These are phyloP conservation scores for Trypanosoma avium DNA, from an alignment of 208 protist genomes.

Conservation along the genomic window DNA sequence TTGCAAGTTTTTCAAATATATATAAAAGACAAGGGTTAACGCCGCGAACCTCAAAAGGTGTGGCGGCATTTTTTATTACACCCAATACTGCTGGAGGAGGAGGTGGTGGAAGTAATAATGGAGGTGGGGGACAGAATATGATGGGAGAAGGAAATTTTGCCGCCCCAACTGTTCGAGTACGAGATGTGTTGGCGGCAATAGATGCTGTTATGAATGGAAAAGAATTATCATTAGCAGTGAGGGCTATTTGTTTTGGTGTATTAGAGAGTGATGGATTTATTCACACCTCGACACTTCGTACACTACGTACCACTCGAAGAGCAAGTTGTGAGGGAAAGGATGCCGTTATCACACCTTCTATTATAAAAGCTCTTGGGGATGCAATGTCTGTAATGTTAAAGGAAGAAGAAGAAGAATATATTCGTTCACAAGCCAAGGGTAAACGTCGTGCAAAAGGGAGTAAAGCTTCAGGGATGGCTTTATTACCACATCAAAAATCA, in stretches of 20 bases:
- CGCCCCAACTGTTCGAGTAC: conserved; percentile 24
- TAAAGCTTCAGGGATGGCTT: conserved; percentile 27
- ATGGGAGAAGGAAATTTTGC: no score
- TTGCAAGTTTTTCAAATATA: background rate
- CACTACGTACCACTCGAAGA: conserved; percentile 31
- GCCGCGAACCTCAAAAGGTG: background rate
- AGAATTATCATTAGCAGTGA: conserved; percentile 51
- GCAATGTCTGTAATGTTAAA: conserved; percentile 44
- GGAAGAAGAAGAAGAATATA: conserved; percentile 67
- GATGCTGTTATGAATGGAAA: conserved; percentile 62
- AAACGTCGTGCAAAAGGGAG: conserved; percentile 29
- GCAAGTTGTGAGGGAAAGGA: conserved; percentile 35
- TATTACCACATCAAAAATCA: conserved; percentile 59
- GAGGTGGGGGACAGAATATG: background rate
- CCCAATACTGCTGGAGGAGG: background rate
- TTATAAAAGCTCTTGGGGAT: conserved; percentile 70
- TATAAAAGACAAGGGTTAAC: background rate
- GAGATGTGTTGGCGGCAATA: conserved; percentile 62
- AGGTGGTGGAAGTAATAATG: background rate
- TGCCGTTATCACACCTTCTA: conserved; percentile 42
- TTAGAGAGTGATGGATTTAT: conserved; percentile 74
- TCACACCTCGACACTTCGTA: conserved; percentile 55
- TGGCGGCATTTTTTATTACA: background rate
- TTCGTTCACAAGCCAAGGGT: conserved; percentile 44
- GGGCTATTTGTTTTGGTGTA: conserved; percentile 63